Evolutionary conservation across 768 basidiomycete species (phyloP), one percentile per base, ranked within the genome.

Genomic region (Lentinula raphanica): DNA sequence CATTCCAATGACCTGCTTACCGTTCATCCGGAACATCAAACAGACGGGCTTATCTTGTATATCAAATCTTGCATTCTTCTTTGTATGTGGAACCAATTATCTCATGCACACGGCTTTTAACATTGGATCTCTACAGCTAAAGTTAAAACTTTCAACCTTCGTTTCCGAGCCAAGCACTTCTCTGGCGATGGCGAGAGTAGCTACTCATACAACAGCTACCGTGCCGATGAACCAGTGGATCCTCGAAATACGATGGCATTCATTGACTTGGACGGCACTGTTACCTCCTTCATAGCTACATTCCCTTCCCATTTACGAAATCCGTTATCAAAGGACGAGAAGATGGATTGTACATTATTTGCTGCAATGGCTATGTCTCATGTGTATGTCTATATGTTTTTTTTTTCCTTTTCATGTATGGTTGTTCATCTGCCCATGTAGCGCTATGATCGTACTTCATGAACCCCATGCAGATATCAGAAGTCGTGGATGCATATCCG

Each of bases 381-480:
- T 56, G 66, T 69, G 74, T 73, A 59, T 36, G 73, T 68, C 12
- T 17, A 35, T 55, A 5, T 49, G 44, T 25, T 3, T 13, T 2
- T 51, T 54, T 50, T 54, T n/a, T n/a, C 11, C 28, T 23, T 49
- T 42, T 11, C 32, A 65, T n/a, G n/a, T n/a, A n/a, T n/a, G n/a
- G 63, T 19, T 56, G 70, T 78, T 25, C 77, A 76, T 59, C 61
- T 78, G 44, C 77, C 28, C 32, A 7, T 58, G 56, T 62, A 92
- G 90, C 12, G 81, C 86, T 5, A 81, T 73, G 13, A 86, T 92
- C 53, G 73, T 90, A 19, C 71, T 92, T 40, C 90, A 91, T 63
- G 90, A 92, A 61, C 87, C 88, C 3, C 88, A 90, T 64, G 87
- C 88, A 17, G 79, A 82, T 59, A 74, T 87, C 48, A 74, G 76